Evolutionary conservation across 768 basidiomycete genomes (phyloP), one percentile per base, ranked within the genome.

Genomic region (Hygrophorus pudorinus): DNA sequence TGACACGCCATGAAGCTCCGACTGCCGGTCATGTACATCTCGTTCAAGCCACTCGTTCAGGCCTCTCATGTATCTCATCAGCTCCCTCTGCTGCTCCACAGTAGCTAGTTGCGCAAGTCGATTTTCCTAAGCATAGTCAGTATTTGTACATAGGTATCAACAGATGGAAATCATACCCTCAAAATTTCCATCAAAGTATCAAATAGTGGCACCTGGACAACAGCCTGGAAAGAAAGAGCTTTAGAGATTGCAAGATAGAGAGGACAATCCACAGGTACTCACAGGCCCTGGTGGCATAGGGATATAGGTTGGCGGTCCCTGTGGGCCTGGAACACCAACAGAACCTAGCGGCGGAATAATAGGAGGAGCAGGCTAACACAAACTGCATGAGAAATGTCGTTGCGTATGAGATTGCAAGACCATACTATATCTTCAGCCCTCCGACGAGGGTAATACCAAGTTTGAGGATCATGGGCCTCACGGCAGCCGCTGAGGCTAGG

Each of bases 21-120:
- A 68, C 49, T 86, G 86, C 17, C 88, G 79, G 59, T 88, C 85
- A 37, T 72, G 70, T 0, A 87, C 85, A 57, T 91, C 88, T 28
- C 79, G 73, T 45, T 72, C 79, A 12, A 91, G 64, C 88, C 88
- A 91, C 28, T 76, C 72, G 50, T 90, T 91, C 27, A 90, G 64
- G 1, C 70, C 74, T 38, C 73, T 56, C 75, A 91, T 80, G 51
- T 91, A 89, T 42, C 81, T 66, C 75, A 85, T 85, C 41, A 87
- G 64, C 56, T 85, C 84, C 31, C 84, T 72, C 51, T 85, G 85
- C 54, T 89, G 85, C 38, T 84, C 80, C 11, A 87, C 73, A 20
- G 82, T 81, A 0, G 83, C 85, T 14, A 77, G 60, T 58, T 85
- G 82, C 1, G 82, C 82, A 4, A 76, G 60, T 3, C 81, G 81